These are phyloP conservation scores for Urochloa ruziziensis DNA, from an alignment of 176 grass and related monocot genomes.

Conservation along the genomic window DNA sequence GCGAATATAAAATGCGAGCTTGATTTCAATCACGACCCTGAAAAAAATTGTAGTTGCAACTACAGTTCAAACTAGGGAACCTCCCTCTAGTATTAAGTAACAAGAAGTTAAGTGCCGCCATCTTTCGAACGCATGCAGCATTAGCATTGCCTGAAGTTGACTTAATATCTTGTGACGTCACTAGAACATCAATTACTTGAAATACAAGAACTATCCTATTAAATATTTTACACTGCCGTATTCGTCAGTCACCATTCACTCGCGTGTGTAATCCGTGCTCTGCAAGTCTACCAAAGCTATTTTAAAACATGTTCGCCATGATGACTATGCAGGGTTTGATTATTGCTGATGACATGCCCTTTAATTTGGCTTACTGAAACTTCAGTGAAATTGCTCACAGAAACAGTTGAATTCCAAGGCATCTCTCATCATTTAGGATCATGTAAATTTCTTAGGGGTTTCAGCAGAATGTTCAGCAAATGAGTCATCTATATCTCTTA, in stretches of 20 bases:
- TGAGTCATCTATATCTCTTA: not conserved
- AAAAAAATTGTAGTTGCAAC: not conserved
- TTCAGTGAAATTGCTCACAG: not conserved
- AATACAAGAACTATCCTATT: not conserved
- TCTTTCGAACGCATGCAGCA: not conserved
- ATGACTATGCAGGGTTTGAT: not conserved
- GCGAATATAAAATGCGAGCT: not conserved
- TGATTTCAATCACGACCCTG: not conserved
- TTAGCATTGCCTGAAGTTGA: not conserved
- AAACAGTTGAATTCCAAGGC: not conserved
- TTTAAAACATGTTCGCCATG: not conserved
- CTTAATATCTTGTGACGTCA: not conserved
- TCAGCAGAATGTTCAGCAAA: not conserved
- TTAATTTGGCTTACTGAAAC: not conserved
- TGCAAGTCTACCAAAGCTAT: not conserved
- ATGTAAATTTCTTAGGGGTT: not conserved
- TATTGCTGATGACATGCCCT: too few relatives aligned
- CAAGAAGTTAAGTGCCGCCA: not conserved
- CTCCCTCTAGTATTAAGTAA: not conserved
- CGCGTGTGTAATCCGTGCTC: not conserved
- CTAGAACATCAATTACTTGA: not conserved
- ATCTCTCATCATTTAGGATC: not conserved
- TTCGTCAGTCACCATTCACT: not conserved
- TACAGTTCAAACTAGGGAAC: not conserved
- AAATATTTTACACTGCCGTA: not conserved